A percentile compares a stretch with the other conserved stretches of the same genome.
phyloP scores from a whole-genome alignment of 768 basidiomycete genomes.

The Wakefieldia striispora region DNA sequence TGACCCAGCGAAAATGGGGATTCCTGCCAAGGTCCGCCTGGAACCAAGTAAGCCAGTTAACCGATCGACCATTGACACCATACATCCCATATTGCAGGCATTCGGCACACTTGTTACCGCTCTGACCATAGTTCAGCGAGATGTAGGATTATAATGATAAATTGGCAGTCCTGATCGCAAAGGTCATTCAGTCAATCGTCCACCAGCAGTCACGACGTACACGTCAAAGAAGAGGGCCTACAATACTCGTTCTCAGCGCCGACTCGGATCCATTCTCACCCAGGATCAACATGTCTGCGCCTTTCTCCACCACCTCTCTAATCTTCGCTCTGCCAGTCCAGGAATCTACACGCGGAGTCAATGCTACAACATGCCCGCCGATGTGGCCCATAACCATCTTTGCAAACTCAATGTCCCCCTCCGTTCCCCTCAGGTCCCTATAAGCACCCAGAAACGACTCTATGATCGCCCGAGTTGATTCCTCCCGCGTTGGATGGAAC shows the following conservation, averaged over 20 bases:
- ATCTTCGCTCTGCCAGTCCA: slow-evolving; percentile 52
- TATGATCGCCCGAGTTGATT: slow-evolving; percentile 37
- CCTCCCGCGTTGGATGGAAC: slow-evolving; percentile 43
- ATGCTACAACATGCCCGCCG: slow-evolving; percentile 54
- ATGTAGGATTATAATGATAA: too few species aligned
- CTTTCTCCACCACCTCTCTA: slow-evolving; percentile 49
- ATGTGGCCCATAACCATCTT: slow-evolving; percentile 43
- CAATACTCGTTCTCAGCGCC: slow-evolving; percentile 28
- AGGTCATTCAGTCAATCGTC: too few species aligned
- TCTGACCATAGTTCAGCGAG: too few species aligned
- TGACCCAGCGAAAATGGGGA: too few species aligned
- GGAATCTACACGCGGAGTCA: slow-evolving; percentile 42
- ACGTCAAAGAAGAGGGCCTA: slow-evolving; percentile 23
- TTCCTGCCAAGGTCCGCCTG: too few species aligned
- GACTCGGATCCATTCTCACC: slow-evolving; percentile 31
- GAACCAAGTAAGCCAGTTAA: too few species aligned
- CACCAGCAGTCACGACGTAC: too few species aligned
- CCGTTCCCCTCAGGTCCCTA: slow-evolving; percentile 19
- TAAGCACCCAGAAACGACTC: slow-evolving; percentile 49
- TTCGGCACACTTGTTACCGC: too few species aligned
- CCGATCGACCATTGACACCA: too few species aligned
- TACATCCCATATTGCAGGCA: too few species aligned
- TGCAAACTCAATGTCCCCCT: slow-evolving; percentile 28
- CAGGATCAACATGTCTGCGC: slow-evolving; percentile 42
- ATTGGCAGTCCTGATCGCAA: too few species aligned